phyloP scores from a whole-genome alignment of 495 filamentous ascomycete species.

The Peziza echinospora region DNA sequence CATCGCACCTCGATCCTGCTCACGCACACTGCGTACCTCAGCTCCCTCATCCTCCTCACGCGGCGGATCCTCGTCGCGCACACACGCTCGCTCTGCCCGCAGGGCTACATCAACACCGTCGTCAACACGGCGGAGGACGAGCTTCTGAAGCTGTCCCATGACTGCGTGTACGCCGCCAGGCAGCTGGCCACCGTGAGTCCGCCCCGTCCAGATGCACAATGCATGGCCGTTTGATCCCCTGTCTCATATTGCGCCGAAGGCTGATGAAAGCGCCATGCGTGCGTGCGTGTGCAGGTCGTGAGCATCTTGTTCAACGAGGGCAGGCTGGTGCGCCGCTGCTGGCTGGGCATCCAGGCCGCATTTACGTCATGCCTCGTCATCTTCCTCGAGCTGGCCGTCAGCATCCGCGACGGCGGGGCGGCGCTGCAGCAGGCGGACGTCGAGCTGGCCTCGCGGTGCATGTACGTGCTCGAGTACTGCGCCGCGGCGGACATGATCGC shows the following conservation, averaged over 20 bases:
- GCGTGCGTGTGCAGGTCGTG: constrained; percentile 12
- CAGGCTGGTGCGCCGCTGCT: constrained; percentile 15
- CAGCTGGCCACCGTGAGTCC: constrained; percentile 15
- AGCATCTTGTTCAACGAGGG: constrained; percentile 15
- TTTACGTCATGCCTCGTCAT: constrained; percentile 13
- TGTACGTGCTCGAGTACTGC: constrained; percentile 7
- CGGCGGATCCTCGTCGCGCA: constrained; percentile 41
- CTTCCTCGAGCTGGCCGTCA: constrained; percentile 7
- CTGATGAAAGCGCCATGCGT: background rate
- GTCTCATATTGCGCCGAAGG: background rate
- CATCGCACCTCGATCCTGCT: constrained; percentile 15
- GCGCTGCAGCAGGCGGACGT: constrained; percentile 2
- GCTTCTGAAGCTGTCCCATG: constrained; percentile 1
- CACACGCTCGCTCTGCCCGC: background rate
- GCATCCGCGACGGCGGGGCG: background rate
- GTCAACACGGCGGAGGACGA: background rate
- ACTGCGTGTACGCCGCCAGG: constrained; percentile 16
- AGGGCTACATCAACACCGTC: background rate
- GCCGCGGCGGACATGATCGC: constrained; percentile 11
- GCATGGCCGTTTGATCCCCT: background rate
- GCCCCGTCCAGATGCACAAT: background rate
- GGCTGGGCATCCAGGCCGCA: constrained; percentile 17
- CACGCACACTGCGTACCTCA: constrained; percentile 14
- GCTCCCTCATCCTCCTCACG: constrained; percentile 47
- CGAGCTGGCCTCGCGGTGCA: constrained; percentile 6